Evolutionary conservation across 73 alveolate species (phyloP), one percentile per base, ranked within the genome.

Genomic region (Stentor roeselii): DNA sequence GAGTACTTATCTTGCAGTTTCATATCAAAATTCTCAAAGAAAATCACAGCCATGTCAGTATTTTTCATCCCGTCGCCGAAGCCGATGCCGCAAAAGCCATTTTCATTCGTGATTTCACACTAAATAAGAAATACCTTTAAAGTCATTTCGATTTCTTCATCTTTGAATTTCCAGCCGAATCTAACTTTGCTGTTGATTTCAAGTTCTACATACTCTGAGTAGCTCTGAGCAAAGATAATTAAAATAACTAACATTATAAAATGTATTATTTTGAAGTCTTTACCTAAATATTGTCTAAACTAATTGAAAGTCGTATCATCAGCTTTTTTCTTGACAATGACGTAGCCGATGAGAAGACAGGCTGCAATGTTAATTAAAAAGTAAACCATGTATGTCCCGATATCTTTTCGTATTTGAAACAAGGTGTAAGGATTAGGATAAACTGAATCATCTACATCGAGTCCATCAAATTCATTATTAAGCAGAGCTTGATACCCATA

Each of bases 41-140:
- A 14, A 60, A 31, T 38, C 11, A 11, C 4, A 60, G 30, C 30
- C 78, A 60, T 60, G 39, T 60, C 78, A 6, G 39, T 31, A 60
- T 60, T 60, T 14, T 6, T 3, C 78, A 60, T 60, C 11, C 11
- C 11, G 6, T 21, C 41, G 3, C 78, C 78, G 30, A 60, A 60
- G 3, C 78, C 78, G 6, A 60, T 60, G 41, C 78, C 78, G 39
- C 78, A 60, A 3, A 3, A 60, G 40, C 78, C 78, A 31, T 11
- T 50, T 11, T 50, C 67, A n/a, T n/a, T n/a, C 21, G 30, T 21
- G 21, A 50, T 21, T 50, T 50, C 30, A 50, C 67, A 50, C 67
- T 50, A 50, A 11, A 50, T 50, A 50, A 50, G 21, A 11, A 11
- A 11, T 50, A 50, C 67, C 6, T 11, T 21, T 6, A 50, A 50